Conservation (phyloP, 2,329 filamentous ascomycete species). For the Sordariomycetes sp. region DNA sequence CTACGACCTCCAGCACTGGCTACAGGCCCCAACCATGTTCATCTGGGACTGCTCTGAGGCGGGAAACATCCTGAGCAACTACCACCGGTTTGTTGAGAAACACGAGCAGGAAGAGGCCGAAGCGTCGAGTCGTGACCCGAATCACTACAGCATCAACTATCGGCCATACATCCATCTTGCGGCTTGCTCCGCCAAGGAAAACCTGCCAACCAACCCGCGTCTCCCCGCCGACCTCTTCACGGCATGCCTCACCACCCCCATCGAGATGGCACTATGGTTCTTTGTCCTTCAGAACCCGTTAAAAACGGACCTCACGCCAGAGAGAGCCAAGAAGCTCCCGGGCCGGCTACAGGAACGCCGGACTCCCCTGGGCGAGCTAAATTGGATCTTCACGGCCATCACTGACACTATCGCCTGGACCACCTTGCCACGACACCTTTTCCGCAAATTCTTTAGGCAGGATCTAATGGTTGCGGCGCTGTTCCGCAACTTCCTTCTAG, state of each 20-base stretch:
- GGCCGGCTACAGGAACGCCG: slow-evolving; percentile 85
- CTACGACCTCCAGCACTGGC: slow-evolving; percentile 91
- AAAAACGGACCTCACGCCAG: slow-evolving; percentile 58
- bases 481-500: slow-evolving; percentile 90
- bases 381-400: slow-evolving; percentile 99
- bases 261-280: slow-evolving; percentile 93
- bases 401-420: slow-evolving; percentile 99
- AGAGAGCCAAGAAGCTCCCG: slow-evolving; percentile 79
- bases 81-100: slow-evolving; percentile 88
- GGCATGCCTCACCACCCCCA: slow-evolving; percentile 89
- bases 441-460: slow-evolving; percentile 94
- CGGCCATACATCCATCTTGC: slow-evolving; percentile 76
- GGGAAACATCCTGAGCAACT: slow-evolving; percentile 90
- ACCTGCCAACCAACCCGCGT: slow-evolving; percentile 85
- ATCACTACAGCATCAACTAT: slow-evolving; percentile 67
- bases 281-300: slow-evolving; percentile 89
- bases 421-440: slow-evolving; percentile 76
- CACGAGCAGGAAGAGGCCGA: slow-evolving; percentile 85
- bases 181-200: slow-evolving; percentile 83
- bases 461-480: slow-evolving; percentile 98
- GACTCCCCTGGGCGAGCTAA: slow-evolving; percentile 89
- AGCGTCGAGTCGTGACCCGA: slow-evolving; percentile 63
- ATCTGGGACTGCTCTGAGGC: slow-evolving; percentile 98
- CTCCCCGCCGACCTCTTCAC: slow-evolving; percentile 94
- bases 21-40: slow-evolving; percentile 89